Evolutionary conservation across 2,329 filamentous ascomycete species (phyloP).

Genomic region (Cordyceps pruinosa): DNA sequence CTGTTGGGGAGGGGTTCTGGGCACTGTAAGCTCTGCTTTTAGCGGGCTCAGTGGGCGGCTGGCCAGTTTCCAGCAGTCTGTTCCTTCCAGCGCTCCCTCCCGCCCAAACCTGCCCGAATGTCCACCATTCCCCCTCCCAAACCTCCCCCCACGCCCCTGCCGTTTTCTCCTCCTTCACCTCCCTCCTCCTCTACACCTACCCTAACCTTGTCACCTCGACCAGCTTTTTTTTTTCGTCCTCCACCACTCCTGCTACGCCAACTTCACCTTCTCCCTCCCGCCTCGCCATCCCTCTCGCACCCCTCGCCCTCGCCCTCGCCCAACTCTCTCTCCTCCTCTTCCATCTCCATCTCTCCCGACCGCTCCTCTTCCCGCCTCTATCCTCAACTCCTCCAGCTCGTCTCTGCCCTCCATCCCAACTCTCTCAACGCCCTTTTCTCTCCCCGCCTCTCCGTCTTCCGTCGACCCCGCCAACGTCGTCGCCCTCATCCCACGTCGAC

Average conservation of each 20-base stretch:
- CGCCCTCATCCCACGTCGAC: conserved; percentile 10
- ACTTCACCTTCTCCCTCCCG: conserved; percentile 20
- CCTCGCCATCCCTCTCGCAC: conserved; percentile 19
- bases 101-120: background rate
- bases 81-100: background rate
- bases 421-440: conserved; percentile 15
- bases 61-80: background rate
- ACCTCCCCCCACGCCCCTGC: conserved; percentile 1
- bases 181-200: conserved; percentile 13
- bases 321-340: conserved; percentile 14
- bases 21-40: no score
- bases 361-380: conserved; percentile 17
- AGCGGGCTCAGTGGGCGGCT: background rate
- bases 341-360: conserved; percentile 13
- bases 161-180: conserved; percentile 28
- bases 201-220: conserved; percentile 20
- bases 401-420: conserved; percentile 14
- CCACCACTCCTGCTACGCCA: conserved; percentile 20
- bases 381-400: conserved; percentile 11
- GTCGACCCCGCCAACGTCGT: conserved; percentile 21
- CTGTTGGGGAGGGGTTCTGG: no score
- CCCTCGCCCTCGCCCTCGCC: no score
- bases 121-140: background rate
- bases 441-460: conserved; percentile 17
- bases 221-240: conserved; percentile 16